Evolutionary conservation across 1,139 yeast genomes (phyloP).

Genomic region (Magnusiomyces sp.): DNA sequence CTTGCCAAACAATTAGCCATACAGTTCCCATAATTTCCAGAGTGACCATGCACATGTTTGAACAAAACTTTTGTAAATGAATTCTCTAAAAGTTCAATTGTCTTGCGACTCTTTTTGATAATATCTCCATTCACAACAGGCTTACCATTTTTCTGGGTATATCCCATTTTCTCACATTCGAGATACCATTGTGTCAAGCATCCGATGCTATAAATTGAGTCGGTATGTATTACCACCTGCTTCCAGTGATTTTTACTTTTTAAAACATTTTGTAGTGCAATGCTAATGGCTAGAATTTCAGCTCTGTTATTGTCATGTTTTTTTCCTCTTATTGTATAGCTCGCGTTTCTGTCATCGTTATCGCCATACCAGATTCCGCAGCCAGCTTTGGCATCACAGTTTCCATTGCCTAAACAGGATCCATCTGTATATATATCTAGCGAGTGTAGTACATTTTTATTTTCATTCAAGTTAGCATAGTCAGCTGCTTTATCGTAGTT

Average conservation of each 20-base stretch:
- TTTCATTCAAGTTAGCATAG: too few relatives aligned
- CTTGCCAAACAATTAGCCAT: slow-evolving; percentile 69
- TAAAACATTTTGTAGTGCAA: slow-evolving; percentile 37
- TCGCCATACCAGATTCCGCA: slow-evolving; percentile 66
- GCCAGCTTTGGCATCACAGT: slow-evolving; percentile 44
- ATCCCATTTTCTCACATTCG: slow-evolving; percentile 48
- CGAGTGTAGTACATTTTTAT: too few relatives aligned
- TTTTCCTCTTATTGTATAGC: slow-evolving; percentile 40
- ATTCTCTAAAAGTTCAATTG: slow-evolving; percentile 30
- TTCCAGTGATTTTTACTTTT: not conserved
- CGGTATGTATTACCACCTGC: slow-evolving; percentile 38
- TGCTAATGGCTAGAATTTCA: slow-evolving; percentile 58
- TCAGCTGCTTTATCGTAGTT: too few relatives aligned
- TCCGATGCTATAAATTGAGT: slow-evolving; percentile 49
- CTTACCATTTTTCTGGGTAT: slow-evolving; percentile 39
- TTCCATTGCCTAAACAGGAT: slow-evolving; percentile 51
- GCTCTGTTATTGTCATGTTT: slow-evolving; percentile 74
- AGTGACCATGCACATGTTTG: slow-evolving; percentile 65
- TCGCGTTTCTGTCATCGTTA: slow-evolving; percentile 45
- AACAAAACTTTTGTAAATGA: slow-evolving; percentile 33
- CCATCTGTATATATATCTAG: slow-evolving; percentile 80
- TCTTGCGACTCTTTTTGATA: slow-evolving; percentile 29
- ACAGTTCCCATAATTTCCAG: slow-evolving; percentile 62
- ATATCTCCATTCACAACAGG: slow-evolving; percentile 47
- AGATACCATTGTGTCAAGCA: slow-evolving; percentile 44